Base-by-base conservation (phyloP, 192 early-diverging fungal genomes). In the Coemansia sp. region DNA sequence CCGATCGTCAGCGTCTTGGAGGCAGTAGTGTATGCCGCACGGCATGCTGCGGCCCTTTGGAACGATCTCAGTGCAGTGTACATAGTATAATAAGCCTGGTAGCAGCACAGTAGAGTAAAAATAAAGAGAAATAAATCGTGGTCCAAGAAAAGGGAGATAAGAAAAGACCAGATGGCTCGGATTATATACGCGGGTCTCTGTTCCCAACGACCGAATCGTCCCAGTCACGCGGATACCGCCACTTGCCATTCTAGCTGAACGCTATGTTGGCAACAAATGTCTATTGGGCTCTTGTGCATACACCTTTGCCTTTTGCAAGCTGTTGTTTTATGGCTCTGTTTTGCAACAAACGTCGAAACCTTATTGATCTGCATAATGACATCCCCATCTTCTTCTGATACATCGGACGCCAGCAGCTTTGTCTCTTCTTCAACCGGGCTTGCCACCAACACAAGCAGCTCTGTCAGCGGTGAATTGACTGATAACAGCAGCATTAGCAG, bases 1-100 rank as follows among this genome's bases (percentile, higher is more conserved):
- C 93, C 95, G 66, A 97, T 93, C 48, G 87, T 95, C 42, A 93
- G 74, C 19, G 79, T 73, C 75, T 85, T 88, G 32, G 32, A 63
- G 9, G 69, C 59, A 7, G 67, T 67, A 10, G 75, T 58, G 62
- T 62, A 67, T 5, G 68, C 54, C 38, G 65, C 65, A 19, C 71
- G 58, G 38, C 63, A 59, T 29, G 67, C 61, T 11, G 59, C 65
- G 11, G 52, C 36, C 50, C 23, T 61, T 35, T 74, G 76, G 49
- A 69, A 50, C 38, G 76, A 64, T 71, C 68, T 73, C 55, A 79
- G 65, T 14, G 76, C 67, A 32, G 76, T 70, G 22, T 73, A 52
- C 76, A 79, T 79, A 40, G 52, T 54, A 14, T 23, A 34, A 45
- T 20, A 20, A 13, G 22, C 13, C 40, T 23, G 20, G 33, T 20